phyloP scores from a whole-genome alignment of 1,139 yeast species.

The Nematodospora anomalae region DNA sequence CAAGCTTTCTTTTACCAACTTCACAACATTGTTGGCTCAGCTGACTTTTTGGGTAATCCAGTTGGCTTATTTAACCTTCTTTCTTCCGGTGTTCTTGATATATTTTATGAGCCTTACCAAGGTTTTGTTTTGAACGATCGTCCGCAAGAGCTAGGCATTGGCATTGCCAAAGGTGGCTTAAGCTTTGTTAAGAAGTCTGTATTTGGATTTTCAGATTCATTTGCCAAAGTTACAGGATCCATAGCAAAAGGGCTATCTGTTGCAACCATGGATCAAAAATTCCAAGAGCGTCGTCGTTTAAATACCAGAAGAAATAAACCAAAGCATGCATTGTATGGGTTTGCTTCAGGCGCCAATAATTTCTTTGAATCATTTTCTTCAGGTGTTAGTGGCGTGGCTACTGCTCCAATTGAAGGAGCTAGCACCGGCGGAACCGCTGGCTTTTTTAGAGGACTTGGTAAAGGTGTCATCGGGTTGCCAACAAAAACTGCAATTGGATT shows the following conservation, averaged over 20 bases:
- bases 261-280: slow-evolving; percentile 82
- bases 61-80: slow-evolving; percentile 92
- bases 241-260: slow-evolving; percentile 91
- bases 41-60: slow-evolving; percentile 95
- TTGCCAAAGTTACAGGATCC: slow-evolving; percentile 91
- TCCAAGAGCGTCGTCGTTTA: slow-evolving; percentile 78
- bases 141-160: slow-evolving; percentile 94
- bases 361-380: slow-evolving; percentile 83
- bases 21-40: slow-evolving; percentile 92
- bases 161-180: slow-evolving; percentile 92
- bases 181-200: slow-evolving; percentile 93
- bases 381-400: slow-evolving; percentile 87
- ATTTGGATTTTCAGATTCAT: slow-evolving; percentile 90
- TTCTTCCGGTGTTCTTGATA: slow-evolving; percentile 93
- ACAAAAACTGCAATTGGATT: slow-evolving; percentile 96
- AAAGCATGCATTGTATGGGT: slow-evolving; percentile 84
- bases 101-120: slow-evolving; percentile 95
- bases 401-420: slow-evolving; percentile 90
- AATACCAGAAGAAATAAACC: slow-evolving; percentile 77
- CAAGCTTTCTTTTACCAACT: slow-evolving; percentile 91
- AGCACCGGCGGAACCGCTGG: slow-evolving; percentile 83
- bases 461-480: slow-evolving; percentile 92
- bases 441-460: slow-evolving; percentile 89
- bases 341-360: slow-evolving; percentile 86
- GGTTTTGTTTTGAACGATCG: slow-evolving; percentile 93